Evolutionary conservation across 495 filamentous ascomycete species (phyloP).

Genomic region (Cryomyces minteri): DNA sequence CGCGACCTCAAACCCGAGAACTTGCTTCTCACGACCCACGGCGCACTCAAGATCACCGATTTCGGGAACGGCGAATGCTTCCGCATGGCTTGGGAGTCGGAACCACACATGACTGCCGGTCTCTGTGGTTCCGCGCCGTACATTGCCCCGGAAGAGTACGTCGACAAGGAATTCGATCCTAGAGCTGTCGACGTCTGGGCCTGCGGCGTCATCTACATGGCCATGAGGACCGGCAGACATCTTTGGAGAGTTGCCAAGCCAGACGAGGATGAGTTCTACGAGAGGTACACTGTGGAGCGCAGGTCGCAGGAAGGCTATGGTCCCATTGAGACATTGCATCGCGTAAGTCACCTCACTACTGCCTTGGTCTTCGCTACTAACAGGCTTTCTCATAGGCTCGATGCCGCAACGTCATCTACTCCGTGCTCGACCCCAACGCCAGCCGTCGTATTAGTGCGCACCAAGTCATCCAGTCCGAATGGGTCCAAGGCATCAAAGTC

Average conservation of each 20-base stretch:
- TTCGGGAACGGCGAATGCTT: slow-evolving; percentile 99
- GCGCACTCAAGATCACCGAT: slow-evolving; percentile 95
- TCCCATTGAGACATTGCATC: slow-evolving; percentile 86
- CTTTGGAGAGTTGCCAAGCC: slow-evolving; percentile 90
- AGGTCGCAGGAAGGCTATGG: slow-evolving; percentile 88
- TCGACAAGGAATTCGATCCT: slow-evolving; percentile 88
- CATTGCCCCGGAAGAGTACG: slow-evolving; percentile 94
- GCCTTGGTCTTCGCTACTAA: slow-evolving; percentile 16
- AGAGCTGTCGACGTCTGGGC: slow-evolving; percentile 96
- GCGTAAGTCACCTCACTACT: slow-evolving; percentile 40
- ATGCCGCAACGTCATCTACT: slow-evolving; percentile 97
- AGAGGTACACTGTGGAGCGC: slow-evolving; percentile 77
- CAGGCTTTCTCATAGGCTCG: slow-evolving; percentile 44
- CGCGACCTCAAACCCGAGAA: slow-evolving; percentile 97
- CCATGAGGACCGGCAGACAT: slow-evolving; percentile 92
- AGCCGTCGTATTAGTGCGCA: slow-evolving; percentile 83
- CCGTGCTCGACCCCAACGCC: slow-evolving; percentile 90
- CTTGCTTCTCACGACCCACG: slow-evolving; percentile 78
- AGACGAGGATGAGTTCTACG: slow-evolving; percentile 94
- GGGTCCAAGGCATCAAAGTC: slow-evolving; percentile 90
- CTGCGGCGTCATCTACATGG: slow-evolving; percentile 98
- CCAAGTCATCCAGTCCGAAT: slow-evolving; percentile 94
- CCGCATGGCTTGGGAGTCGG: slow-evolving; percentile 98
- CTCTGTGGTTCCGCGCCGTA: slow-evolving; percentile 94
- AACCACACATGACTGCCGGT: slow-evolving; percentile 94